Percentiles rank a stretch among this genome's conserved stretches.
Conservation (phyloP, 495 filamentous ascomycete species). For the Aspergillus indologenus region DNA sequence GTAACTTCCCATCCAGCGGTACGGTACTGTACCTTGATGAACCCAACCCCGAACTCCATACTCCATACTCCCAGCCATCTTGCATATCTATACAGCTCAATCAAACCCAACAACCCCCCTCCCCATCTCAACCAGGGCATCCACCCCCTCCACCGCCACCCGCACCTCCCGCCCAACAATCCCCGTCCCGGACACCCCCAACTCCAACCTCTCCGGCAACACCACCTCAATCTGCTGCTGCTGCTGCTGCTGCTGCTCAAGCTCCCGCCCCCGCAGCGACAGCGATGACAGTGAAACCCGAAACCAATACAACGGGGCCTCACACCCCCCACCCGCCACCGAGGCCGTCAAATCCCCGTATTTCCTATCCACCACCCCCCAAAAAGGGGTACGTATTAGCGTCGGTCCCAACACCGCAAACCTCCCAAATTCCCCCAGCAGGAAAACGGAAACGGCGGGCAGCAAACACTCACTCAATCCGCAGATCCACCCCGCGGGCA, state of each 20-base stretch:
- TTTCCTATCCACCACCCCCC: constrained; percentile 24
- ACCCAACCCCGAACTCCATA: too few relatives aligned
- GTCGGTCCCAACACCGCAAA: too few relatives aligned
- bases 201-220: constrained; percentile 56
- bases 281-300: too few relatives aligned
- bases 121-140: constrained; percentile 26
- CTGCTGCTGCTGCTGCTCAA: neutral
- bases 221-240: constrained; percentile 43
- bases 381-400: too few relatives aligned
- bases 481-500: constrained; percentile 25
- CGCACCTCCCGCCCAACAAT: constrained; percentile 41
- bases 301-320: constrained; percentile 21
- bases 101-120: constrained; percentile 42
- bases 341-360: constrained; percentile 35
- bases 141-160: constrained; percentile 24
- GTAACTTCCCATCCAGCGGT: too few relatives aligned
- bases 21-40: too few relatives aligned
- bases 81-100: too few relatives aligned
- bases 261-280: too few relatives aligned
- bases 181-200: constrained; percentile 46
- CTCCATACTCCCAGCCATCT: too few relatives aligned
- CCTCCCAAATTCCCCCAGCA: too few relatives aligned
- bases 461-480: constrained; percentile 34
- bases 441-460: too few relatives aligned
- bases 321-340: neutral